Conservation (phyloP, 108 stramenopile species). For the Skeletonema potamos region DNA sequence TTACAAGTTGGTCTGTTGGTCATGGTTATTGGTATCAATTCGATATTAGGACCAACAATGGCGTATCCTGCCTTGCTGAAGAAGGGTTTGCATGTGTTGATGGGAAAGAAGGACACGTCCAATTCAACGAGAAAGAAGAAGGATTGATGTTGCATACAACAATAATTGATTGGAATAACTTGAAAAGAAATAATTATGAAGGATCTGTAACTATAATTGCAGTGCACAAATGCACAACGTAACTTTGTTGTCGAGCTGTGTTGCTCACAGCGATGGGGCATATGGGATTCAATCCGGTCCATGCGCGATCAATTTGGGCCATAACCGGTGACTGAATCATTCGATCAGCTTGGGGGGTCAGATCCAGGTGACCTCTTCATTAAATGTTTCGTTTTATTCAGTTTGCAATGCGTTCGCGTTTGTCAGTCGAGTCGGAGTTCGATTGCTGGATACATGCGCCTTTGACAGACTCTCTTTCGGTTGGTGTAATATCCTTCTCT, state of each 20-base stretch:
- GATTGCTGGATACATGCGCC: too few relatives aligned
- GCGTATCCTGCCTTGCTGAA: conserved; percentile 55
- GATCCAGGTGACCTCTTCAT: too few relatives aligned
- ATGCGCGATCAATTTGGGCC: too few relatives aligned
- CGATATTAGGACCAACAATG: conserved; percentile 47
- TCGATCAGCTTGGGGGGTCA: too few relatives aligned
- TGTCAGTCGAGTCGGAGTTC: too few relatives aligned
- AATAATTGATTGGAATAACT: conserved; percentile 49
- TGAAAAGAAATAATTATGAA: conserved; percentile 44
- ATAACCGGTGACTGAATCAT: too few relatives aligned
- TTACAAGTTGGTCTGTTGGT: conserved; percentile 29
- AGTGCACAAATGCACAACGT: not conserved
- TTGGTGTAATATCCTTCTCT: too few relatives aligned
- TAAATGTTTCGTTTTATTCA: too few relatives aligned
- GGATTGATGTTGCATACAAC: not conserved
- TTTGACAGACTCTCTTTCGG: too few relatives aligned
- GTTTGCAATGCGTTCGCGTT: too few relatives aligned
- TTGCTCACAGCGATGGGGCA: too few relatives aligned
- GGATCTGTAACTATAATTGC: not conserved
- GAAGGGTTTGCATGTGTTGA: conserved; percentile 49
- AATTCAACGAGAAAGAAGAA: not conserved
- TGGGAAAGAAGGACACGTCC: conserved; percentile 4
- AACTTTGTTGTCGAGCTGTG: not conserved
- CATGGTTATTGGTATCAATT: conserved; percentile 46
- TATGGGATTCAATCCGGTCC: too few relatives aligned